Evolutionary conservation across 345 rosid species (phyloP), one percentile per base, ranked within the genome.

Genomic region (Salix viminalis): DNA sequence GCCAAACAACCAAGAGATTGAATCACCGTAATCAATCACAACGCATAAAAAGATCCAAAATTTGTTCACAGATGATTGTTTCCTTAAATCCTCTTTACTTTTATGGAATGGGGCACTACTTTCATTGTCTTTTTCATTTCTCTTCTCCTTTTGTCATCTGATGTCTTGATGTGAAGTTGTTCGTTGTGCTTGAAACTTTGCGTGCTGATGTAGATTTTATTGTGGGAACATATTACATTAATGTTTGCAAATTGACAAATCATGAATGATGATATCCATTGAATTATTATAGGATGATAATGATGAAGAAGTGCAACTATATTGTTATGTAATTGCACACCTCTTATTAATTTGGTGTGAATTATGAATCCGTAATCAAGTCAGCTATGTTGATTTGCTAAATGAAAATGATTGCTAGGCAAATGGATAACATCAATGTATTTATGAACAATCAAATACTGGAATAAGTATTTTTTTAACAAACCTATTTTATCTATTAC

Each of bases 21-120:
- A n/a, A n/a, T 21, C 70, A 67, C 70, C 70, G 21, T 65, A 66
- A 18, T 11, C 44, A 66, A 65, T 32, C 67, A 64, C 67, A 64
- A 18, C 5, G 37, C 34, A 28, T 11, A 30, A 26, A 12, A 28
- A 64, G 18, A 14, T 0, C 34, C 21, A 5, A 65, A 32, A 3
- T 65, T 65, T 65, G 37, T 36, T 13, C 21, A 32, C 15, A 66
- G n/a, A 34, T 36, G 37, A 36, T 1, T 19, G 56, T 50, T 18
- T 18, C n/a, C 19, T 50, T 16, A 18, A 50, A 50, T 16, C 19
- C 6, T 50, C 18, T 16, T 16, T 50, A 54, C 60, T 54, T 54
- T 54, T 21, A 7, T 54, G 19, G 21, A 21, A 54, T 2, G 24
- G 7, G 60, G 60, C 21, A 41, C 46, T 10, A 6, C 21, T 21